Percentiles rank a stretch among this genome's conserved stretches.
Evolutionary conservation across 805 yeast species (phyloP).

Genomic region (Debaryomyces prosopidis): DNA sequence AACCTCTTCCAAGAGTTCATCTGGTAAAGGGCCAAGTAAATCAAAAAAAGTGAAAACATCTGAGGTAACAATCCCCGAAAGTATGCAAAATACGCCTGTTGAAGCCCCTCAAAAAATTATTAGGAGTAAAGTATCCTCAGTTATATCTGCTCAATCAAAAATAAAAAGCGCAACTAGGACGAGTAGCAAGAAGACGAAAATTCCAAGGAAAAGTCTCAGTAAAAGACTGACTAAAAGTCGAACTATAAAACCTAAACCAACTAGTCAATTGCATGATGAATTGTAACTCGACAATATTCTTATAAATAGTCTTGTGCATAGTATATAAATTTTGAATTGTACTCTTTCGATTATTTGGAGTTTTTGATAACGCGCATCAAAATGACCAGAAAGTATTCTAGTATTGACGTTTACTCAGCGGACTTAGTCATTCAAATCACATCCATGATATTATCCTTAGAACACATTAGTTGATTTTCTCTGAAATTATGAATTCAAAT

Average conservation of each 20-base stretch:
- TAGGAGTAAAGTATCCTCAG: too few relatives aligned
- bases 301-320: background rate
- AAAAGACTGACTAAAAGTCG: too few relatives aligned
- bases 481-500: conserved; percentile 10
- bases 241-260: background rate
- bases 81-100: too few relatives aligned
- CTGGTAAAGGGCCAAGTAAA: too few relatives aligned
- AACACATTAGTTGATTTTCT: background rate
- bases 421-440: background rate
- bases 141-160: too few relatives aligned
- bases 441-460: background rate
- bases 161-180: too few relatives aligned
- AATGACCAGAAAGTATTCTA: background rate
- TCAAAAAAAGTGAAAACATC: too few relatives aligned
- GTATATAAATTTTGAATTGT: background rate
- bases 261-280: background rate
- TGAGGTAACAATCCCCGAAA: too few relatives aligned
- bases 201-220: background rate
- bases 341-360: background rate
- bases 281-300: background rate
- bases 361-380: background rate
- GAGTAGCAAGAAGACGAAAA: background rate
- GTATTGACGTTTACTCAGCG: background rate
- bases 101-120: too few relatives aligned
- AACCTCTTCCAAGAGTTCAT: too few relatives aligned